These are phyloP conservation scores for Circinella minor DNA, from an alignment of 371 early-diverging fungal species.

Conservation along the genomic window DNA sequence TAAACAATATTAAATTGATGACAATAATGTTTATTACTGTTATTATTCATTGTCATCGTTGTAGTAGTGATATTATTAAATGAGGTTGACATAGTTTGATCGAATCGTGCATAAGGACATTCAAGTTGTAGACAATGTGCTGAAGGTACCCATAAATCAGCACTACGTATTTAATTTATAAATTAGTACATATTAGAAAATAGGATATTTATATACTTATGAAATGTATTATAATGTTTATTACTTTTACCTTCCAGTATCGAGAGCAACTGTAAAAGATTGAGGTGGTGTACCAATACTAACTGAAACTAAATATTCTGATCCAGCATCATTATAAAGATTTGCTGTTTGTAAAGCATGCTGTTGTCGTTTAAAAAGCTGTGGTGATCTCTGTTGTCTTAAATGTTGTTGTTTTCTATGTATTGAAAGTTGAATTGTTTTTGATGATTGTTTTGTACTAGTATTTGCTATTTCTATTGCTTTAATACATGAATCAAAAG, in stretches of 20 bases:
- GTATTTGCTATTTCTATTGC: neutral
- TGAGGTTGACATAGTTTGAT: constrained; percentile 50
- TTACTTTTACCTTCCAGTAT: constrained; percentile 40
- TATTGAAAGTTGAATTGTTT: no score
- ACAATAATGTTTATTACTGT: neutral
- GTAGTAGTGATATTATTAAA: constrained; percentile 26
- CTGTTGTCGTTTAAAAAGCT: neutral
- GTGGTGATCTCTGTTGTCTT: no score
- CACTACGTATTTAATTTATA: constrained; percentile 29
- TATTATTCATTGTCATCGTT: neutral
- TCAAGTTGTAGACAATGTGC: constrained; percentile 14
- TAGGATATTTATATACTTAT: neutral
- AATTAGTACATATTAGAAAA: constrained; percentile 5
- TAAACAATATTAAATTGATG: constrained; percentile 61
- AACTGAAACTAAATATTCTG: constrained; percentile 29
- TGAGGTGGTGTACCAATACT: constrained; percentile 36
- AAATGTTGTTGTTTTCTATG: no score
- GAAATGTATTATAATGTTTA: neutral
- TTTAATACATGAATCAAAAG: neutral
- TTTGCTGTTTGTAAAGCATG: neutral
- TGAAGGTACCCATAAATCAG: constrained; percentile 52
- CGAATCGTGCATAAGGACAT: constrained; percentile 48
- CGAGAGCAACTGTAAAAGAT: constrained; percentile 35
- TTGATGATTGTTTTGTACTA: no score
- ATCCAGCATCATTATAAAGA: constrained; percentile 34